Conservation (phyloP, 176 grass and related monocot genomes). For the Cocos nucifera region DNA sequence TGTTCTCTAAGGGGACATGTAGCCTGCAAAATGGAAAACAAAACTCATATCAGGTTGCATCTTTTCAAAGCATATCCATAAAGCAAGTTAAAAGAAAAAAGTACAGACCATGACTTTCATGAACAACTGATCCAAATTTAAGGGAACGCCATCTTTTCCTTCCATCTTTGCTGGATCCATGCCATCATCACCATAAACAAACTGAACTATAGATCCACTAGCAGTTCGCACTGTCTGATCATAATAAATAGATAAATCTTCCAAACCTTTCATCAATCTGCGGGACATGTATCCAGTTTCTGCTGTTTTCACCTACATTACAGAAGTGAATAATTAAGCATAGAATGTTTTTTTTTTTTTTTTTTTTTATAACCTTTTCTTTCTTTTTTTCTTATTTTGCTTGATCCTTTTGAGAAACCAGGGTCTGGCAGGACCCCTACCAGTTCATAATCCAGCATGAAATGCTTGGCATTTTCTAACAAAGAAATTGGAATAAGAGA, state of each 20-base stretch:
- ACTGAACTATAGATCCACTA: conserved; percentile 85
- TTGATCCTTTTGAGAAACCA: too few relatives aligned
- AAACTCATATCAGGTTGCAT: conserved; percentile 13
- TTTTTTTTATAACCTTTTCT: too few relatives aligned
- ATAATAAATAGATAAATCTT: conserved; percentile 92
- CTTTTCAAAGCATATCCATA: background rate
- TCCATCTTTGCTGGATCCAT: conserved; percentile 99
- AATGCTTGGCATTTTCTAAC: too few relatives aligned
- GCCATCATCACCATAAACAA: conserved; percentile 95
- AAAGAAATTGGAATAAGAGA: too few relatives aligned
- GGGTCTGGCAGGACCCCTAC: too few relatives aligned
- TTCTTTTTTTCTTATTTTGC: too few relatives aligned
- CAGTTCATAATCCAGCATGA: too few relatives aligned
- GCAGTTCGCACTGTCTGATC: conserved; percentile 89
- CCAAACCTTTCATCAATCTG: conserved; percentile 92
- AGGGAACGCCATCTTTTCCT: conserved; percentile 68
- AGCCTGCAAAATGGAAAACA: conserved; percentile 41
- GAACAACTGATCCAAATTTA: conserved; percentile 94
- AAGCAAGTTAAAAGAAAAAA: background rate
- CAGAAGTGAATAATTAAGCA: too few relatives aligned
- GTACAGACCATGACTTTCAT: conserved; percentile 94
- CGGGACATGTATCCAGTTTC: conserved; percentile 99
- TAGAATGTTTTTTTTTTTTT: too few relatives aligned
- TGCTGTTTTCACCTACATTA: conserved; percentile 82
- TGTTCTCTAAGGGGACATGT: conserved; percentile 61